These are phyloP conservation scores for Auricularia sp. DNA, from an alignment of 768 basidiomycete genomes.

Conservation along the genomic window DNA sequence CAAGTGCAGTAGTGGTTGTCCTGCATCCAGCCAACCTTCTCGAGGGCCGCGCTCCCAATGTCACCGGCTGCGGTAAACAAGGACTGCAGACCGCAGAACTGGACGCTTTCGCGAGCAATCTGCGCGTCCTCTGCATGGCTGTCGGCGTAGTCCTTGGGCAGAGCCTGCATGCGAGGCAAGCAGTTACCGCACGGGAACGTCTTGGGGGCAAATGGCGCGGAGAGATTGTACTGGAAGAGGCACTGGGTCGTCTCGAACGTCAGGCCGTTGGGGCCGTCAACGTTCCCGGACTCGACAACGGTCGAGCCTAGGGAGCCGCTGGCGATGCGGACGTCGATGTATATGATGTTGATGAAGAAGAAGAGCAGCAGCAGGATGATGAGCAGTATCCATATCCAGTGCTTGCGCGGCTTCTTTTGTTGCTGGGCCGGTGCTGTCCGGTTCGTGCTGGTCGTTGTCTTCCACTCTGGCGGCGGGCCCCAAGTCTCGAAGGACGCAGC, in stretches of 20 bases:
- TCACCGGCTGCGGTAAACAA: conserved; percentile 31
- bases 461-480: conserved; percentile 5
- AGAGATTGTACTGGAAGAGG: conserved; percentile 34
- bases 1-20: conserved; percentile 38
- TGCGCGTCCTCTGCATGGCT: conserved; percentile 26
- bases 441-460: conserved; percentile 6
- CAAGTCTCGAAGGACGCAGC: conserved; percentile 32
- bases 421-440: conserved; percentile 17
- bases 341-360: conserved; percentile 31
- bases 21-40: conserved; percentile 36
- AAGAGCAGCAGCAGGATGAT: conserved; percentile 33
- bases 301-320: conserved; percentile 11
- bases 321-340: conserved; percentile 29
- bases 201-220: conserved; percentile 34
- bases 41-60: conserved; percentile 29
- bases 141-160: conserved; percentile 25
- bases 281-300: conserved; percentile 9
- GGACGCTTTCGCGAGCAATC: conserved; percentile 27
- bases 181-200: conserved; percentile 39
- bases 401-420: conserved; percentile 18
- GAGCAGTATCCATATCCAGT: conserved; percentile 19
- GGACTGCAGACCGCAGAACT: conserved; percentile 39
- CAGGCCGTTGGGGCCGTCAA: conserved; percentile 22
- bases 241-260: conserved; percentile 35
- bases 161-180: conserved; percentile 29